A percentile compares a stretch with the other conserved stretches of the same genome.
Conservation (phyloP, 768 basidiomycete genomes). For the Lyophyllum semitale region DNA sequence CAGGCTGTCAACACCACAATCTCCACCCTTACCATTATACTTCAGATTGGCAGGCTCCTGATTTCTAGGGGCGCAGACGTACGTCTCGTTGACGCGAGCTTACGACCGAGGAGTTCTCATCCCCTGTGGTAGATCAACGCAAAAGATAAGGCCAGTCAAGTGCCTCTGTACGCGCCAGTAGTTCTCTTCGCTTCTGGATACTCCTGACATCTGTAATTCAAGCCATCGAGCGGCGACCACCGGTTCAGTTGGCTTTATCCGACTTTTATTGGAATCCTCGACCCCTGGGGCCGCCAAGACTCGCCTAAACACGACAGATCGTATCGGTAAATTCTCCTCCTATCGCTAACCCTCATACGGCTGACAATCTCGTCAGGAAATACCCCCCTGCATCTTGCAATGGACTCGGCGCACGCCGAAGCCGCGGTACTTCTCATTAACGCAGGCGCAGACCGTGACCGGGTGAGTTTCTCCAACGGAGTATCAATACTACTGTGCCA, state of each 20-base stretch:
- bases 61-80: slow-evolving; percentile 91
- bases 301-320: slow-evolving; percentile 84
- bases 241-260: slow-evolving; percentile 88
- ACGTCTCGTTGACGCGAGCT: slow-evolving; percentile 41
- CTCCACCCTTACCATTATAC: slow-evolving; percentile 28
- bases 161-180: slow-evolving; percentile 67
- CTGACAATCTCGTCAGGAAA: slow-evolving; percentile 59
- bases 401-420: slow-evolving; percentile 95
- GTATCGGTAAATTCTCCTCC: slow-evolving; percentile 54
- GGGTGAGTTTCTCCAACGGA: slow-evolving; percentile 54
- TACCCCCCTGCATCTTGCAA: slow-evolving; percentile 94
- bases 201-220: slow-evolving; percentile 16
- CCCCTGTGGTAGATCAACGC: slow-evolving; percentile 77
- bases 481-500: slow-evolving; percentile 12
- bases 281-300: slow-evolving; percentile 66
- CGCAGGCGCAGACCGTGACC: slow-evolving; percentile 89
- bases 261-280: slow-evolving; percentile 84
- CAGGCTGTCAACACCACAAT: slow-evolving; percentile 23
- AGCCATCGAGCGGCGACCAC: slow-evolving; percentile 97
- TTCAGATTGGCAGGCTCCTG: slow-evolving; percentile 84
- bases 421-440: slow-evolving; percentile 90
- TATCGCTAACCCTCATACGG: slow-evolving; percentile 9
- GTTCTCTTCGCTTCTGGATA: slow-evolving; percentile 22
- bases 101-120: slow-evolving; percentile 31
- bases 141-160: slow-evolving; percentile 90